Percentiles rank a stretch among this genome's conserved stretches.
Conservation (phyloP, 176 grass and related monocot genomes). For the Secale cereale region DNA sequence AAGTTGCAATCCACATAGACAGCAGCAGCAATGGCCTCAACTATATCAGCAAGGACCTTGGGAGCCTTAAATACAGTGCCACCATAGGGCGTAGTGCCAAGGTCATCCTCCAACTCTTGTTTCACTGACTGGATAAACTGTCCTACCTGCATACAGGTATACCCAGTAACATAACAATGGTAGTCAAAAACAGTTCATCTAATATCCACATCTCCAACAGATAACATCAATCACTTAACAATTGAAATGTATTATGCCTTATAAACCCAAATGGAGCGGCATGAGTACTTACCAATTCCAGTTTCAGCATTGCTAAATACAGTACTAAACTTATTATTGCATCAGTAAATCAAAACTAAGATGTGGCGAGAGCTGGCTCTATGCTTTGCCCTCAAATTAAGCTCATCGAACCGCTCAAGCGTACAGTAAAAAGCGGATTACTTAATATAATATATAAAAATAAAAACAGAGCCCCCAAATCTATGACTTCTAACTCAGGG, state of each 20-base stretch:
- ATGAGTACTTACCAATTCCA: no score
- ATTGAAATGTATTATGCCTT: no score
- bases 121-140: slow-evolving; percentile 52
- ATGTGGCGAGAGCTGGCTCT: no score
- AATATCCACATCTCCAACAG: not conserved
- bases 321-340: not conserved
- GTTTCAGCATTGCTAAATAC: no score
- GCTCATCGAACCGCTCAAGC: no score
- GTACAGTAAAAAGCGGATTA: no score
- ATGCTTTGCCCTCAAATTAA: no score
- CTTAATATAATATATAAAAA: no score
- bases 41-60: slow-evolving; percentile 81
- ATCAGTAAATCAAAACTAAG: no score
- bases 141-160: slow-evolving; percentile 48
- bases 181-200: not conserved
- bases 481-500: not conserved
- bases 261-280: no score
- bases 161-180: not conserved
- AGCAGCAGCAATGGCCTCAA: slow-evolving; percentile 65
- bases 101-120: slow-evolving; percentile 37
- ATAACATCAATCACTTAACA: not conserved
- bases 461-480: not conserved
- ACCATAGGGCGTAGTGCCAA: slow-evolving; percentile 42
- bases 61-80: slow-evolving; percentile 55
- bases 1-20: slow-evolving; percentile 80